Conservation (phyloP, 2,329 filamentous ascomycete genomes). For the Penicillium griseofulvum region DNA sequence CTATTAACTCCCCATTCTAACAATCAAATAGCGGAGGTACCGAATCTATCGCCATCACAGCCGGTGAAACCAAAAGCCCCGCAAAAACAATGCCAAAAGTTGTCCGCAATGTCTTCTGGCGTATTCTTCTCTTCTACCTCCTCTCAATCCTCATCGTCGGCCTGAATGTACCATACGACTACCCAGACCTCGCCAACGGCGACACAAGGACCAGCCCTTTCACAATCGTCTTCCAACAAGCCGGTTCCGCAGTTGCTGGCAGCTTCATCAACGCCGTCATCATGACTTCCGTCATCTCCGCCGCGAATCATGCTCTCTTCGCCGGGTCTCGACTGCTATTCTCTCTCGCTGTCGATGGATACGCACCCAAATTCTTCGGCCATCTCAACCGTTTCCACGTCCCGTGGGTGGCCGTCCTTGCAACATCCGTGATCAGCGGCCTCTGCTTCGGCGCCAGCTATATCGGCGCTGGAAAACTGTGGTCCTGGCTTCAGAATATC, state of each 20-base stretch:
- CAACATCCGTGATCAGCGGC: slow-evolving; percentile 54
- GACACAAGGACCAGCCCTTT: slow-evolving; percentile 52
- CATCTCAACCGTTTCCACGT: slow-evolving; percentile 51
- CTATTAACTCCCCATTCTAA: not conserved
- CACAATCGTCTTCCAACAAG: slow-evolving; percentile 61
- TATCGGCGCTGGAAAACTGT: slow-evolving; percentile 63
- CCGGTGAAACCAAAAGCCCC: slow-evolving; percentile 64
- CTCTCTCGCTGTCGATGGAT: slow-evolving; percentile 52
- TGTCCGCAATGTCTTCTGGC: slow-evolving; percentile 65
- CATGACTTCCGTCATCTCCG: slow-evolving; percentile 58
- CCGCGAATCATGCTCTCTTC: slow-evolving; percentile 60
- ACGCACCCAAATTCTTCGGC: slow-evolving; percentile 58
- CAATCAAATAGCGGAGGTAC: slow-evolving; percentile 51
- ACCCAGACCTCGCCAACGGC: slow-evolving; percentile 45
- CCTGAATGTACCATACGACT: slow-evolving; percentile 59
- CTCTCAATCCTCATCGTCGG: slow-evolving; percentile 55
- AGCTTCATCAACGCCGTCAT: slow-evolving; percentile 63
- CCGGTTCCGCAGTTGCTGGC: slow-evolving; percentile 55
- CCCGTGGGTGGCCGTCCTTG: slow-evolving; percentile 55
- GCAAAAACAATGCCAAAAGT: slow-evolving; percentile 60
- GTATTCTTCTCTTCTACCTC: slow-evolving; percentile 57
- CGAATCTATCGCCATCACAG: slow-evolving; percentile 64
- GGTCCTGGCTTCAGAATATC: slow-evolving; percentile 66
- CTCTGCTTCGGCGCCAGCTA: slow-evolving; percentile 65
- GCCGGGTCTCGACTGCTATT: slow-evolving; percentile 58